A percentile compares a stretch with the other conserved stretches of the same genome.
These are phyloP conservation scores for Trichomonascaceae sp. DNA, from an alignment of 1,139 yeast species.

Conservation along the genomic window DNA sequence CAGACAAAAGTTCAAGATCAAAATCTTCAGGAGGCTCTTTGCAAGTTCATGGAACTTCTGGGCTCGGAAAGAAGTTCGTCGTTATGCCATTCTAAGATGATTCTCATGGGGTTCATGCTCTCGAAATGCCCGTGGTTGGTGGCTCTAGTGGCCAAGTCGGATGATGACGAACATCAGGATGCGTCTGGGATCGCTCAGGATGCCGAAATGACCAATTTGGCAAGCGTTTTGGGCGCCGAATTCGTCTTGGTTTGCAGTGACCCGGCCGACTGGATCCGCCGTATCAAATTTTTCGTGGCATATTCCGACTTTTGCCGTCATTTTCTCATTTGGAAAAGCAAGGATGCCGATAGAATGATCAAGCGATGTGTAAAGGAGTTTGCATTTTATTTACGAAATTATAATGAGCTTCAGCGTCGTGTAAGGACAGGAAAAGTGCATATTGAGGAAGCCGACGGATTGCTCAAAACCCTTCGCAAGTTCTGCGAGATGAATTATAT, in stretches of 20 bases:
- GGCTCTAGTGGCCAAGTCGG: conserved; percentile 4
- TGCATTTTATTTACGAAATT: not conserved
- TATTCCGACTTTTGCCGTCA: conserved; percentile 19
- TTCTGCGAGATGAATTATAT: conserved; percentile 7
- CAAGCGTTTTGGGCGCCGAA: conserved; percentile 16
- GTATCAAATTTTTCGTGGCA: conserved; percentile 22
- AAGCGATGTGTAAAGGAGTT: conserved; percentile 5
- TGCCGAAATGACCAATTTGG: conserved; percentile 1
- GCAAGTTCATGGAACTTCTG: conserved; percentile 17
- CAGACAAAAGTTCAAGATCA: conserved; percentile 3
- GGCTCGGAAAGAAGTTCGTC: conserved; percentile 20
- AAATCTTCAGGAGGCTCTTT: conserved; percentile 10
- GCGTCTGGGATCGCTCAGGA: not conserved
- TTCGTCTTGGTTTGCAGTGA: conserved; percentile 19
- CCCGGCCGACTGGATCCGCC: conserved; percentile 18
- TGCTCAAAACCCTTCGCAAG: not conserved
- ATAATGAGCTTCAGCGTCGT: not conserved
- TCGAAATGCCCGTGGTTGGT: conserved; percentile 12
- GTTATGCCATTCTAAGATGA: conserved; percentile 22
- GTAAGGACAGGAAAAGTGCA: not conserved
- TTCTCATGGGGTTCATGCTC: conserved; percentile 24
- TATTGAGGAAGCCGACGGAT: conserved; percentile 8
- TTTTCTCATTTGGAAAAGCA: conserved; percentile 21
- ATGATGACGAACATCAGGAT: not conserved
- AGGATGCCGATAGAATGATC: conserved; percentile 18